Conservation (phyloP, 2,329 filamentous ascomycete species). For the Mycogone perniciosa region DNA sequence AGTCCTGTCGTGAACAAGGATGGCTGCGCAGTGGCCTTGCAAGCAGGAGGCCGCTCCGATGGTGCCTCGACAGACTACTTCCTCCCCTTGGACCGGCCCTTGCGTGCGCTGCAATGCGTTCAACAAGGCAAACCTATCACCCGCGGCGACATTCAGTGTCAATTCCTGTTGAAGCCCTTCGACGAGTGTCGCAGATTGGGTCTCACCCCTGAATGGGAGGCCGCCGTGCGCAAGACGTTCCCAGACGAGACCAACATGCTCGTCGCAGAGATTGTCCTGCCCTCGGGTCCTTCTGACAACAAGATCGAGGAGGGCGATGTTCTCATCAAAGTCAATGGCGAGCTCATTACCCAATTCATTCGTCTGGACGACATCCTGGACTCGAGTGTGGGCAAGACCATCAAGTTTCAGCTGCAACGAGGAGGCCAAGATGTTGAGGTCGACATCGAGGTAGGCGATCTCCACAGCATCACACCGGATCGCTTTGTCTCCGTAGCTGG, state of each 20-base stretch:
- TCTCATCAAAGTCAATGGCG: slow-evolving; percentile 84
- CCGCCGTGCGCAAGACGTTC: slow-evolving; percentile 72
- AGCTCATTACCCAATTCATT: slow-evolving; percentile 89
- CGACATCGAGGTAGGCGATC: slow-evolving; percentile 76
- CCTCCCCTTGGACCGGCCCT: slow-evolving; percentile 81
- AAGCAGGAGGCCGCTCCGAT: slow-evolving; percentile 89
- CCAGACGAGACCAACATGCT: slow-evolving; percentile 96
- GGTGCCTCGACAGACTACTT: slow-evolving; percentile 98
- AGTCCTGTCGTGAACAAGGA: slow-evolving; percentile 96
- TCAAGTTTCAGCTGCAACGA: slow-evolving; percentile 77
- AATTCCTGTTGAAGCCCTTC: slow-evolving; percentile 95
- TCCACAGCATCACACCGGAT: slow-evolving; percentile 92
- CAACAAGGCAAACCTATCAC: slow-evolving; percentile 68
- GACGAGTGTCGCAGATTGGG: slow-evolving; percentile 92
- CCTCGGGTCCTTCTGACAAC: slow-evolving; percentile 76
- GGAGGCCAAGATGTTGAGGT: slow-evolving; percentile 84
- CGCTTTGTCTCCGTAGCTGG: slow-evolving; percentile 92
- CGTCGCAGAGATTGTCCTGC: slow-evolving; percentile 90
- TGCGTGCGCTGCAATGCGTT: slow-evolving; percentile 81
- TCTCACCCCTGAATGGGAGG: slow-evolving; percentile 78
- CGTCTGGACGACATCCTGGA: slow-evolving; percentile 87
- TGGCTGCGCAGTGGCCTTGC: slow-evolving; percentile 83
- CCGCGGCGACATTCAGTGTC: slow-evolving; percentile 96
- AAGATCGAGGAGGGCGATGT: slow-evolving; percentile 95
- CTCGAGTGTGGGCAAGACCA: slow-evolving; percentile 70